Evolutionary conservation across 2,329 filamentous ascomycete genomes (phyloP), one percentile per base, ranked within the genome.

Genomic region (Achaetomium macrosporum): DNA sequence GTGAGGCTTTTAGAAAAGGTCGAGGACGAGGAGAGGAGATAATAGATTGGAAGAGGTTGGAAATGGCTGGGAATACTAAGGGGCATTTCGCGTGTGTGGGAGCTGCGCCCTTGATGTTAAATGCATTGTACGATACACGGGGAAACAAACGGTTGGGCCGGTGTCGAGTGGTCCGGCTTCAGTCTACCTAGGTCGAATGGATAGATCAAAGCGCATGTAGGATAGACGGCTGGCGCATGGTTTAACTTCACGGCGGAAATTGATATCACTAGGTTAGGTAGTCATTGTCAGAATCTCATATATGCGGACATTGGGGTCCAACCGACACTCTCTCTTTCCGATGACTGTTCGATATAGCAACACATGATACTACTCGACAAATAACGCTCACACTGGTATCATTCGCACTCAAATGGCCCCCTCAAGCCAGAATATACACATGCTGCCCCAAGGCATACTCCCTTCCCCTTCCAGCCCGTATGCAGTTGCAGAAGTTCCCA

Each of bases 1-100:
- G 77, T 82, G 55, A 74, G 71, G 65, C 71, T 73, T 11, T 51
- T 77, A 39, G 63, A 66, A 44, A 57, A 64, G 33, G 11, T 69
- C 55, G 65, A 53, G 41, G 45, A 47, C 19, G 10, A 16, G 6
- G 9, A 31, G 20, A 11, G 25, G 19, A 44, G 19, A 35, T 2
- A 5, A 37, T 25, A n/a, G 37, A 35, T 9, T 35, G 33, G 33
- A 15, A 35, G 11, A 15, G 33, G 33, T 9, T 35, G 33, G 11
- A 35, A 35, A 35, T 12, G 3, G 5, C 11, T 35, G 11, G 13
- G 11, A 11, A 12, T 15, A 35, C 33, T 35, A 11, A 35, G 13
- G 33, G 33, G 25, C 25, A 7, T 25, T 7, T 25, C 4, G 25
- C 25, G 25, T 25, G 25, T 25, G 4, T 4, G 25, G 25, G 25